Evolutionary conservation across 2,329 filamentous ascomycete species (phyloP), one percentile per base, ranked within the genome.

Genomic region (Thermoascus crustaceus): DNA sequence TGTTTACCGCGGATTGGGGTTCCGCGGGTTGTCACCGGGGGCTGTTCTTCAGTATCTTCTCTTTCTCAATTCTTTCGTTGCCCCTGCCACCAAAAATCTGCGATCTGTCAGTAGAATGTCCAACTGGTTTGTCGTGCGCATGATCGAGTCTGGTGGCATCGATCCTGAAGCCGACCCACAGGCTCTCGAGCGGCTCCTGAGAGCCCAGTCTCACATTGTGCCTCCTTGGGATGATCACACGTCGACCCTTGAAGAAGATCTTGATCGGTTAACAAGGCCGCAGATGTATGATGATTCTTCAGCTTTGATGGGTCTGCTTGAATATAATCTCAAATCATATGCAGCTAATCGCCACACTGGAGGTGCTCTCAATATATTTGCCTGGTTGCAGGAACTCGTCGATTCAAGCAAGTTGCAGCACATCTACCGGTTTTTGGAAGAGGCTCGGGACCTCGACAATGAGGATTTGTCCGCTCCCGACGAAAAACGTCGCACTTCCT

Each of bases 101-200:
- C 37, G 44, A 4, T 50, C 54, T 19, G 55, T 56, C 6, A 48
- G 47, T 5, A 55, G 48, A 37, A 46, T 50, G 22, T 44, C 54
- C 13, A 60, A 61, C 24, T 60, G 57, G 45, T 52, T 65, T 25
- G 44, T 73, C 21, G 54, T 68, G n/a, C 70, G 74, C 19, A 53
- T 76, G 16, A 29, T 72, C 5, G 71, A 76, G 38, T 67, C 69
- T 2, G 66, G 65, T 22, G 63, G 60, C 13, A 47, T 74, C 10
- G 50, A 64, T 5, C 53, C 67, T 2, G 59, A 69, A 21, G 54
- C 55, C 16, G 63, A 71, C 16, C 68, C 71, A 9, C 53, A 58
- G 30, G 40, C 66, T 3, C 50, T 72, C 10, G 56, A 66, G 21
- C 66, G 45, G 48, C 60, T 50, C 45, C 57, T 50, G 55, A 66